phyloP scores from a whole-genome alignment of 202 grass and related monocot genomes.

The Musa balbisiana region DNA sequence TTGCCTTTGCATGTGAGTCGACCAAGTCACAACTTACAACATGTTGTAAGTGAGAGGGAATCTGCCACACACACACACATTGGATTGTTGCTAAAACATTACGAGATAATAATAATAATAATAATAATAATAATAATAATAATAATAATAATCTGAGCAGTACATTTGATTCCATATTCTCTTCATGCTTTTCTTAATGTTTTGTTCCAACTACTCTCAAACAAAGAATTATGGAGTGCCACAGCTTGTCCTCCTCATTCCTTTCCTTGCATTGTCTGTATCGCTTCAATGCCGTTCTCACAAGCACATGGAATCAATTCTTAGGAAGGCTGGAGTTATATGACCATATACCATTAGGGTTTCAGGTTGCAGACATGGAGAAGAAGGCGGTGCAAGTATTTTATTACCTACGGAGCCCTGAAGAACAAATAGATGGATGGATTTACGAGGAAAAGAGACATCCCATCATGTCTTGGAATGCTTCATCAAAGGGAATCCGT shows the following conservation, averaged over 20 bases:
- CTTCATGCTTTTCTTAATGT: background rate
- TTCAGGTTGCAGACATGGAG: background rate
- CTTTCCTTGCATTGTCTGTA: too few relatives aligned
- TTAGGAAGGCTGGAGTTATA: background rate
- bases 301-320: too few relatives aligned
- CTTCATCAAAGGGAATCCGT: slow-evolving; percentile 3
- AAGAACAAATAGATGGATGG: background rate
- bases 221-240: too few relatives aligned
- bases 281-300: too few relatives aligned
- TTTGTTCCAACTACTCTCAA: background rate
- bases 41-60: background rate
- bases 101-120: background rate
- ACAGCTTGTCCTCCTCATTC: too few relatives aligned
- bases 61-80: background rate
- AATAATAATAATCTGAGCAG: background rate
- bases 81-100: background rate
- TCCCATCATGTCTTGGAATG: too few relatives aligned
- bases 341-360: background rate
- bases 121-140: too few relatives aligned
- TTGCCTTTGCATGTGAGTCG: slow-evolving; percentile 28
- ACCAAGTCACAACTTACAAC: too few relatives aligned
- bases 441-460: background rate
- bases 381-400: background rate
- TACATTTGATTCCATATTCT: background rate
- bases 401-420: too few relatives aligned